Base-by-base conservation (phyloP, 2,329 filamentous ascomycete species). In the Verticillium longisporum region DNA sequence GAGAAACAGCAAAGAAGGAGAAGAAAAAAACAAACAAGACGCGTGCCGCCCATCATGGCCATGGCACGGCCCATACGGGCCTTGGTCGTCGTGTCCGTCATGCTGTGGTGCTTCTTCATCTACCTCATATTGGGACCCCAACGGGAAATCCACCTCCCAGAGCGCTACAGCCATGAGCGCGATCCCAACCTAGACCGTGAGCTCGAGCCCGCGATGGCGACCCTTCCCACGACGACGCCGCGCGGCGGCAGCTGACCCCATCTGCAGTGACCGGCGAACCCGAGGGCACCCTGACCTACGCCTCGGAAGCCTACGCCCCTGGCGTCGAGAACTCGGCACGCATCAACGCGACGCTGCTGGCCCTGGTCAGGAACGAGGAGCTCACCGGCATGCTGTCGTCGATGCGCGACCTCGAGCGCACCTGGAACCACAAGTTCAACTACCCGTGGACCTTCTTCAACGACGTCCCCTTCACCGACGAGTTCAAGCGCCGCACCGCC, bases 371-470 rank as follows among this genome's bases (percentile, higher is more conserved):
- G 64, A 99, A 99, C 71, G 87, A 91, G 72, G 95, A 99, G 79
- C 78, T 97, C 33, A 78, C 86, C 26, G 90, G 89, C 56, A 90
- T 99, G 80, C 80, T 98, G 32, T 85, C 88, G 71, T 92, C 92
- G 32, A 99, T 99, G 91, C 77, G 77, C 60, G 94, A 99, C 71
- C 82, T 99, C 63, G 95, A 99, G 78, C 81, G 89, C 66, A 98
- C 94, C 1, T 99, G 93, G 92, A 99, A 99, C 71, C 82, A 86
- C 81, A 99, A 99, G 73, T 99, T 98, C 85, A 99, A 99, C 80
- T 99, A 99, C 72, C 95, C 95, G 0, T 99, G 95, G 92, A 97
- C 92, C 9, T 99, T 99, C 75, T 96, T 99, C 83, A 99, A 99
- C 77, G 94, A 99, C 71, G 88, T 91, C 59, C 91, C 91, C 15